Base-by-base conservation (phyloP, 1,139 yeast genomes). In the Spathaspora sp. region DNA sequence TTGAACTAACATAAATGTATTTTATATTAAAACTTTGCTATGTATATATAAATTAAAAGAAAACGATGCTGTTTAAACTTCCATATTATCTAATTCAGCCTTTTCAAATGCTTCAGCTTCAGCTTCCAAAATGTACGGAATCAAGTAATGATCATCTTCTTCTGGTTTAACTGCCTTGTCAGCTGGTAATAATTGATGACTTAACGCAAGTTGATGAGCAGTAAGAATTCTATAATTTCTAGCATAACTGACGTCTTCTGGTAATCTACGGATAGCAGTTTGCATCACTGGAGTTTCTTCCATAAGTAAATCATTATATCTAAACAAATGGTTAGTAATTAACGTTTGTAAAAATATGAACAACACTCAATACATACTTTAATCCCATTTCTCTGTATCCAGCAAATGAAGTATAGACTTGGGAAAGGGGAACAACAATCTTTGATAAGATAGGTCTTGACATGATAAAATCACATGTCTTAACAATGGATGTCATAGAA, bases 371-470 rank as follows among this genome's bases (percentile, higher is more conserved):
- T 10, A 77, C 82, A 44, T 47, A 47, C 48, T 81, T 89, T 61
- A 90, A 80, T 44, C 98, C 98, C 78, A 91, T 73, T 69, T 89
- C 82, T 78, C 97, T 87, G 86, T 91, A 90, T 49, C 98, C 98
- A 49, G 96, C 80, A 58, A 79, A 78, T 56, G 84, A 75, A 57
- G 81, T 76, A 71, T 86, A 90, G 55, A 81, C 72, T 65, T 84
- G 81, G 46, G 97, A 87, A 39, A 86, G 78, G 57, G 99, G 98
- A 38, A 84, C 79, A 54, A 88, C 76, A 54, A 90, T 67, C 65
- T 84, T 82, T 57, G 87, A 79, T 63, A 91, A 80, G 48, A 84
- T 66, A 48, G 97, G 96, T 58, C 90, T 81, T 59, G 86, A 84
- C 66, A 87, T 78, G 64, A 90, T 85, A 76, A 76, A 85, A 69